Evolutionary conservation across 805 yeast species (phyloP), one percentile per base, ranked within the genome.

Genomic region (Wickerhamomyces ciferrii): DNA sequence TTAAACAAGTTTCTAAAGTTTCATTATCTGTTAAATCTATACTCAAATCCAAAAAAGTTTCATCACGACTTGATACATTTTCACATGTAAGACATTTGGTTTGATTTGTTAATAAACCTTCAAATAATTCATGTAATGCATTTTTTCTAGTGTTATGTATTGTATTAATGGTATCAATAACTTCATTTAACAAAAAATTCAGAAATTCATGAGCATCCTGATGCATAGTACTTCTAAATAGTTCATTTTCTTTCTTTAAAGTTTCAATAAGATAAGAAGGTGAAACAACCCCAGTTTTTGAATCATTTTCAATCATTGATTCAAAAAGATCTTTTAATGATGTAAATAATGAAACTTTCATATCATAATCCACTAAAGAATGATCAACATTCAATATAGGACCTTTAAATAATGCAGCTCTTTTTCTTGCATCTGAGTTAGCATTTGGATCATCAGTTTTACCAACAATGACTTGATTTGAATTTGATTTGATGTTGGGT

Each of bases 161-260:
- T 10, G 48, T 49, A 17, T 55, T 55, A 66, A 65, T 45, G 29
- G 55, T 60, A 24, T 76, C 79, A 43, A 86, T 69, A 17, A 85
- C 74, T 51, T 87, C 90, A 64, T 94, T 94, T 44, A 94, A 70
- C 54, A 91, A 63, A 59, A 87, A 91, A 62, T 91, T 92, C 60
- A 91, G 75, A 65, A 94, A 94, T 67, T 94, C 99, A 66, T 94
- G 99, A 5, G 98, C 97, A 70, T 94, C 99, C 62, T 94, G 99
- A 63, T 94, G 99, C 96, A 90, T 91, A 39, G 87, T 82, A 47
- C 89, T 84, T 51, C 96, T 73, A 64, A 94, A 94, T 56, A 92
- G 69, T 55, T 83, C 87, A 61, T 92, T 94, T 53, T 87, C 91
- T 47, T 77, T 77, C 62, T 89, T 92, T 45, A 92, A 70, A 44